A percentile compares a stretch with the other conserved stretches of the same genome.
Conservation (phyloP, 2,329 filamentous ascomycete species). For the Exophiala oligosperma region DNA sequence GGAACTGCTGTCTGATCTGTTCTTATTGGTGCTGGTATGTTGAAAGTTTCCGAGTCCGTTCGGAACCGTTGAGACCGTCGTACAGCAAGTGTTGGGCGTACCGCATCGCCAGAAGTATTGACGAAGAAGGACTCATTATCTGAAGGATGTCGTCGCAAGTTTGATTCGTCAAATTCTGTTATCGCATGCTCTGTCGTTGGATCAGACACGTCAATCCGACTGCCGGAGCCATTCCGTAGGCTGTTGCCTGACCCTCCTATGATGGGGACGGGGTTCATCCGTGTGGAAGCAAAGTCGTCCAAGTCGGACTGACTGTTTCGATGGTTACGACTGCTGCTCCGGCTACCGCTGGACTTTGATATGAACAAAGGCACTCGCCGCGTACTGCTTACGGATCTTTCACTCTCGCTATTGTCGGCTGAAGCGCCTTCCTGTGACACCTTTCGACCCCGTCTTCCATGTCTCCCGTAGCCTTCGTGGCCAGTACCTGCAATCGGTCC, state of each 20-base stretch:
- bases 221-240: conserved; percentile 36
- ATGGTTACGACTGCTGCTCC: conserved; percentile 34
- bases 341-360: conserved; percentile 43
- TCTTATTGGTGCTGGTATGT: conserved; percentile 25
- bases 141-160: conserved; percentile 23
- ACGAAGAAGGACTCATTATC: conserved; percentile 28
- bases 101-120: conserved; percentile 33
- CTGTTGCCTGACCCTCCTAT: conserved; percentile 41
- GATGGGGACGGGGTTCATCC: conserved; percentile 52
- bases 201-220: conserved; percentile 42
- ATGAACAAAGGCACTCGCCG: conserved; percentile 39
- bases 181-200: conserved; percentile 34
- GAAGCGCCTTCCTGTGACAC: conserved; percentile 39
- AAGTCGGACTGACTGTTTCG: conserved; percentile 41
- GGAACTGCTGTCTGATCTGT: conserved; percentile 21
- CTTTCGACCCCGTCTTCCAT: conserved; percentile 46
- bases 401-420: conserved; percentile 36
- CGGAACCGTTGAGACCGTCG: conserved; percentile 28
- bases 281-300: conserved; percentile 49
- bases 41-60: conserved; percentile 19
- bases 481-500: conserved; percentile 91
- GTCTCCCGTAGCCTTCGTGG: conserved; percentile 66
- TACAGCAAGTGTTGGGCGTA: conserved; percentile 21
- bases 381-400: conserved; percentile 40
- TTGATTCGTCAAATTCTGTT: conserved; percentile 31